Conservation (phyloP, 2,329 filamentous ascomycete genomes). For the Alternaria triticina region DNA sequence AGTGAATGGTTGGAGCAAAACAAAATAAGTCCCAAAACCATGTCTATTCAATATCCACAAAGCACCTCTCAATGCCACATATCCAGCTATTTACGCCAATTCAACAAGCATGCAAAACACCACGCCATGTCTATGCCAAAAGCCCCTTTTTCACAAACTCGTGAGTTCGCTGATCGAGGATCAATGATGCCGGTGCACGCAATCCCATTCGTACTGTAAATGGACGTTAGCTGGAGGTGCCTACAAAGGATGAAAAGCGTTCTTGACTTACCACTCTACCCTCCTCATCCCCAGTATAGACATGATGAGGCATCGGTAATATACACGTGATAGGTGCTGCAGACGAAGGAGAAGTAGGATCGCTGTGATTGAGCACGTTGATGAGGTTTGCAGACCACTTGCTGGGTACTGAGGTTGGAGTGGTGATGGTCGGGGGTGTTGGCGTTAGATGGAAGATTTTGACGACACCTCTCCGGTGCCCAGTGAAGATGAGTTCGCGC, state of each 20-base stretch:
- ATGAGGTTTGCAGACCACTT: slow-evolving; percentile 80
- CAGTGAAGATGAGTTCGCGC: slow-evolving; percentile 84
- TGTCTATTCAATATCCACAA: not conserved
- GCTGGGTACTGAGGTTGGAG: slow-evolving; percentile 18
- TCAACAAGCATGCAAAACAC: not conserved
- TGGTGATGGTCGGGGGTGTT: slow-evolving; percentile 56
- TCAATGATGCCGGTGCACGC: slow-evolving; percentile 55
- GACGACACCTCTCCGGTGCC: slow-evolving; percentile 81
- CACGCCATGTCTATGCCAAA: not conserved
- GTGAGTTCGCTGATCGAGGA: not conserved
- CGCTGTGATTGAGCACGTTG: slow-evolving; percentile 80
- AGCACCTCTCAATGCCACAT: not conserved
- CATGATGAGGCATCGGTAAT: slow-evolving; percentile 77
- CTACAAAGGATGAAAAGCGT: not conserved
- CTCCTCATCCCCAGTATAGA: slow-evolving; percentile 94
- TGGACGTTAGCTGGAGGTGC: slow-evolving; percentile 5
- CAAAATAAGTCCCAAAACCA: no score
- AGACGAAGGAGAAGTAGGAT: slow-evolving; percentile 58
- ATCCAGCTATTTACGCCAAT: not conserved
- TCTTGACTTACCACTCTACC: slow-evolving; percentile 68
- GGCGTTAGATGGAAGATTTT: slow-evolving; percentile 71
- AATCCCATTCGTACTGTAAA: slow-evolving; percentile 63
- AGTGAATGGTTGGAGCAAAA: no score
- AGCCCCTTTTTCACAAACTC: not conserved
- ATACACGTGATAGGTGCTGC: slow-evolving; percentile 82